Evolutionary conservation across 2,329 filamentous ascomycete genomes (phyloP), one percentile per base, ranked within the genome.

Genomic region (Coleophoma cylindrospora): DNA sequence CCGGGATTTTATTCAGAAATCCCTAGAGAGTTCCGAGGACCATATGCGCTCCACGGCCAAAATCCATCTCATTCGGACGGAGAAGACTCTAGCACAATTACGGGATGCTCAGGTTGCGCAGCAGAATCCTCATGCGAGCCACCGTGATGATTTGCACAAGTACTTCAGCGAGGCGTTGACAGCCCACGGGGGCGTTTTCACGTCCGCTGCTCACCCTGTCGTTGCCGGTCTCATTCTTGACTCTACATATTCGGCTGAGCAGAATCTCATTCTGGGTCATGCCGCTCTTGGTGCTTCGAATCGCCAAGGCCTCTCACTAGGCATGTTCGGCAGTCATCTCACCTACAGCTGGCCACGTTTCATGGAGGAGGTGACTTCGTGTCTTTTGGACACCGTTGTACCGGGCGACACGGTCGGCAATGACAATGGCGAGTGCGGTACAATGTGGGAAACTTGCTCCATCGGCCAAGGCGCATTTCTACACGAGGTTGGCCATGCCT

Each of bases 201-300:
- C 50, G 4, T 44, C 58, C 8, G 55, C 63, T 9, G 50, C 55
- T 5, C 81, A 76, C 57, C 83, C 82, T 49, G 83, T 88, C 54
- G 83, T 89, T 17, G 85, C 86, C 0, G 85, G 84, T 50, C 69
- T 90, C 63, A 79, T 88, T 50, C 72, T 90, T 40, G 86, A 90
- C 61, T 74, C 83, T 3, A 81, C 84, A 57, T 89, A 84, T 79
- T 82, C 87, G 58, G 69, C 72, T 5, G 63, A 74, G 43, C 70
- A 75, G 12, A 73, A 81, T 47, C 75, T 79, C 2, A 81, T 89
- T 34, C 75, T 80, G 19, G 84, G 77, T 17, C 85, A 89, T 66
- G 84, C 84, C 8, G 84, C 84, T 12, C 68, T 86, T 14, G 83
- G 84, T 13, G 54, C 54, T 27, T 61, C 61, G 11, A 79, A 81